Evolutionary conservation across 352 stramenopile species (phyloP).

Genomic region (Globisporangium parvum): DNA sequence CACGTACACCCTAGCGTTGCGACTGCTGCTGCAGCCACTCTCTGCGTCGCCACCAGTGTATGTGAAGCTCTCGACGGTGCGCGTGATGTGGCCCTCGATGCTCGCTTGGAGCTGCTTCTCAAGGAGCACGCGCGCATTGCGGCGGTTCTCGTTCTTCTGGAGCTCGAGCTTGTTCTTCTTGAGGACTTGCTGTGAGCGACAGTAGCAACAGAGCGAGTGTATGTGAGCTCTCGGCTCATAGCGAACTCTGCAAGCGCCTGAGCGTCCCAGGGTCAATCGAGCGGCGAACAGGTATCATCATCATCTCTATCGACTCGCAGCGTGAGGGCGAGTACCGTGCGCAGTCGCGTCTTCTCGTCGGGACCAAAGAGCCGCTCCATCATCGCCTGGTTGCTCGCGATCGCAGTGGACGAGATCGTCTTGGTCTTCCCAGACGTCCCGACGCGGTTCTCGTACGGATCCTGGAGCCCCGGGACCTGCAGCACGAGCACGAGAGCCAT

Average conservation of each 20-base stretch:
- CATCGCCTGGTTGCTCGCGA: slow-evolving; percentile 65
- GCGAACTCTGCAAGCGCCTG: too few species aligned
- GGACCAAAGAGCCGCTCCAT: slow-evolving; percentile 70
- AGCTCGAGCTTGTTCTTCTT: slow-evolving; percentile 81
- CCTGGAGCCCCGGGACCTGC: slow-evolving; percentile 33
- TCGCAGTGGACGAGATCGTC: slow-evolving; percentile 30
- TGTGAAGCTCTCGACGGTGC: slow-evolving; percentile 71
- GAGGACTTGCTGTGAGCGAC: slow-evolving; percentile 40
- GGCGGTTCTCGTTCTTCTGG: slow-evolving; percentile 65
- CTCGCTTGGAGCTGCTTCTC: slow-evolving; percentile 87
- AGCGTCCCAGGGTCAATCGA: too few species aligned
- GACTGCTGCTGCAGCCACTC: slow-evolving; percentile 11
- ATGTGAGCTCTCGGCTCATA: neutral
- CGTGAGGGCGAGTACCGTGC: slow-evolving; percentile 24
- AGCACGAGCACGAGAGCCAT: neutral
- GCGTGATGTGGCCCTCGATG: slow-evolving; percentile 85
- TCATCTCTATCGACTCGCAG: neutral
- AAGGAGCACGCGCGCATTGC: slow-evolving; percentile 67
- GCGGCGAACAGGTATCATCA: too few species aligned
- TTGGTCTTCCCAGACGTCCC: slow-evolving; percentile 30
- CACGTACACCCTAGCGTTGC: slow-evolving; percentile 31
- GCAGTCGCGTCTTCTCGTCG: slow-evolving; percentile 56
- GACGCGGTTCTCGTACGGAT: slow-evolving; percentile 57
- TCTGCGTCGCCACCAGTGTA: slow-evolving; percentile 20
- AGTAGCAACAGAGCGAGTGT: neutral